Percentiles rank a stretch among this genome's conserved stretches.
These are phyloP conservation scores for Paramecium sonneborni DNA, from an alignment of 73 alveolate genomes.

Conservation along the genomic window DNA sequence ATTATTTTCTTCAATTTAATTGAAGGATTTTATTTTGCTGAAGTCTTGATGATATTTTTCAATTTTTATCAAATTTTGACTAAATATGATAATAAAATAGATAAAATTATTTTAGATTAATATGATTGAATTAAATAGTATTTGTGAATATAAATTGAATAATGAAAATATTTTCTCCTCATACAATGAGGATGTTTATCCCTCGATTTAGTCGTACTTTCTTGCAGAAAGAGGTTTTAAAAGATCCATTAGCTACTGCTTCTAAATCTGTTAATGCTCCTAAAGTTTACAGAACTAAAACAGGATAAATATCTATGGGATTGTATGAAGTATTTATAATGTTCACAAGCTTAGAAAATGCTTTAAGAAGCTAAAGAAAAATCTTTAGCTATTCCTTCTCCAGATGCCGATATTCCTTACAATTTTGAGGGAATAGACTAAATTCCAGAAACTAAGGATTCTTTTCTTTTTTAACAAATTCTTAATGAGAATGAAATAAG, in stretches of 20 bases:
- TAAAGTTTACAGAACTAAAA: neutral
- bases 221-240: neutral
- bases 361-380: neutral
- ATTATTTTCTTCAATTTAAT: neutral
- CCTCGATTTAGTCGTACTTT: neutral
- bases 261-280: neutral
- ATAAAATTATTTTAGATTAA: neutral
- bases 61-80: neutral
- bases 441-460: constrained; percentile 17
- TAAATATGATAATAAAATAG: neutral
- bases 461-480: constrained; percentile 16
- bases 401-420: constrained; percentile 47
- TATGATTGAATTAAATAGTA: neutral
- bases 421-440: constrained; percentile 39
- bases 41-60: neutral
- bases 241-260: neutral
- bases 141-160: constrained; percentile 11
- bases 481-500: constrained; percentile 4
- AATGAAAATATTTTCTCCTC: neutral
- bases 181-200: neutral
- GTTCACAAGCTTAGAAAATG: neutral
- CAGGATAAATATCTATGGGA: constrained; percentile 4
- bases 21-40: neutral
- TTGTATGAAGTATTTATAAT: constrained; percentile 1
- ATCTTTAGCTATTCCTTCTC: constrained; percentile 36